These are phyloP conservation scores for Cenchrus americanus DNA, from an alignment of 176 grass and related monocot species.

Conservation along the genomic window DNA sequence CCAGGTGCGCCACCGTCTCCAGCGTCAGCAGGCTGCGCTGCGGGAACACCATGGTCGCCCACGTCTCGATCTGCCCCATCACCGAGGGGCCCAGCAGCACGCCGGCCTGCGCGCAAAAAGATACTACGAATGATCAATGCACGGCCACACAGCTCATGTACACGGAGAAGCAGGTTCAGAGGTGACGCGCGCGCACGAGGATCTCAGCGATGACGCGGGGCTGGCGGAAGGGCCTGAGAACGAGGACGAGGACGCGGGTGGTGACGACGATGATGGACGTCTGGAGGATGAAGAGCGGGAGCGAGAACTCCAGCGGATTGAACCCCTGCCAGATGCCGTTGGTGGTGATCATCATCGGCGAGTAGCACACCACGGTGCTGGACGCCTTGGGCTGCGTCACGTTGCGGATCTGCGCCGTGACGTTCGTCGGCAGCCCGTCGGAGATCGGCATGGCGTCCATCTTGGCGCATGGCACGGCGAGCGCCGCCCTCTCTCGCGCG, in stretches of 20 bases:
- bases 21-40: constrained; percentile 68
- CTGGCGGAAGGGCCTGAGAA: constrained; percentile 79
- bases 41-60: constrained; percentile 60
- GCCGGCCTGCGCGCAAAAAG: constrained; percentile 46
- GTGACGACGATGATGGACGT: constrained; percentile 76
- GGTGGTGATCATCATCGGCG: constrained; percentile 66
- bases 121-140: neutral
- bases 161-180: neutral
- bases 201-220: constrained; percentile 90
- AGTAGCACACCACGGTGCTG: constrained; percentile 64
- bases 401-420: constrained; percentile 16
- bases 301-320: constrained; percentile 69
- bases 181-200: constrained; percentile 34
- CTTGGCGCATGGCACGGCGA: constrained; percentile 39
- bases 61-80: constrained; percentile 50
- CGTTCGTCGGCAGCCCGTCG: constrained; percentile 39
- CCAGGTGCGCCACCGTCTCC: constrained; percentile 82
- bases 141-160: neutral
- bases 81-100: constrained; percentile 71
- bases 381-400: constrained; percentile 28
- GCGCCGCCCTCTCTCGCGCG: neutral
- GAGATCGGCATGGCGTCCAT: constrained; percentile 43
- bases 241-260: constrained; percentile 62
- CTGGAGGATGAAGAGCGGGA: constrained; percentile 91
- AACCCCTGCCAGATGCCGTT: constrained; percentile 67